These are phyloP conservation scores for Gracilaria gracilis DNA, from an alignment of 23 red algal genomes.

Conservation along the genomic window DNA sequence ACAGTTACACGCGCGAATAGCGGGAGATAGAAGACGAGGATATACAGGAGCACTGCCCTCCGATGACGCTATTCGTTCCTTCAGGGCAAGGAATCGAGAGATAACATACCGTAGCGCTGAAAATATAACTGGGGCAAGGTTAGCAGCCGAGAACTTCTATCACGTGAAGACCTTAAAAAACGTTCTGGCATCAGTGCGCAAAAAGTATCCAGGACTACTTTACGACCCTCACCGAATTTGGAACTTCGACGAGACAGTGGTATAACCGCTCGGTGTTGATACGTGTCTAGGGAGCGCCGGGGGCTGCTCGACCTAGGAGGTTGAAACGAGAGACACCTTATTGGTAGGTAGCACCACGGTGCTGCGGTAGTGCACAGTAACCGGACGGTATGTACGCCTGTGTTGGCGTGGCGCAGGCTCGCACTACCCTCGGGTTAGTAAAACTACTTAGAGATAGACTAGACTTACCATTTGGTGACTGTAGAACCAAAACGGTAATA, in stretches of 20 bases:
- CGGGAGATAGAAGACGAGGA: not conserved
- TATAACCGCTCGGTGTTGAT: no score
- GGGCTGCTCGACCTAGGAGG: no score
- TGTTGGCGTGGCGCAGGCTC: no score
- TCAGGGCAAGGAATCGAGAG: not conserved
- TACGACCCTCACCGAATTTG: not conserved
- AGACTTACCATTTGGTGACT: no score
- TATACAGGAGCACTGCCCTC: not conserved
- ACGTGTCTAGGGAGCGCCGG: no score
- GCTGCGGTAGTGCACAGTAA: no score
- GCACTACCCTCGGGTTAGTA: no score
- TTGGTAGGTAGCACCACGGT: no score
- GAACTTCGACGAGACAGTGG: constrained; percentile 20
- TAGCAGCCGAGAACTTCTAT: not conserved
- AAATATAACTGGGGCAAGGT: not conserved
- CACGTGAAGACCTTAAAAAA: constrained; percentile 15
- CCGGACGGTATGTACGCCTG: no score
- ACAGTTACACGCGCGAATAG: not conserved
- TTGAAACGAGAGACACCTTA: no score
- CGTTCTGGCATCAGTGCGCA: not conserved
- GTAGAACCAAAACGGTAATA: no score
- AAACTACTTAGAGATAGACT: no score
- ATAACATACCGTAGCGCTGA: constrained; percentile 2
- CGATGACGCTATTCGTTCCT: not conserved
- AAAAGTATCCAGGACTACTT: constrained; percentile 18